Percentiles rank a stretch among this genome's conserved stretches.
Evolutionary conservation across 2,329 filamentous ascomycete genomes (phyloP).

Genomic region (Sporothrix sp.): DNA sequence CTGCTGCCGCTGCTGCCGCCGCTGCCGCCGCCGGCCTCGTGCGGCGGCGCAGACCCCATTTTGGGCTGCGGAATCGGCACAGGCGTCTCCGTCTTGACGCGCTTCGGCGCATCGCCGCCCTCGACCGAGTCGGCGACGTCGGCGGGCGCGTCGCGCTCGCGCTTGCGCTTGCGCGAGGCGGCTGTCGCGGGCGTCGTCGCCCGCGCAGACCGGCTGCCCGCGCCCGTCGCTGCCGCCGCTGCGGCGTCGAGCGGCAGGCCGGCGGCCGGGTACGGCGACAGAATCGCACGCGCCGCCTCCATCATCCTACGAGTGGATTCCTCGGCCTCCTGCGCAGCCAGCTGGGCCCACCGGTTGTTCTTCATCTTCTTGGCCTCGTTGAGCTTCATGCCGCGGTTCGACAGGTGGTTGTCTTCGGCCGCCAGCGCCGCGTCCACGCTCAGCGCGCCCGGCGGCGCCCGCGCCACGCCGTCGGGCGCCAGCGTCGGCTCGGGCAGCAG

Average conservation of each 20-base stretch:
- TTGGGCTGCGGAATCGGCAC: slow-evolving; percentile 27
- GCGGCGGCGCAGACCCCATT: slow-evolving; percentile 16
- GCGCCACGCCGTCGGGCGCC: slow-evolving; percentile 40
- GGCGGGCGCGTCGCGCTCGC: slow-evolving; percentile 25
- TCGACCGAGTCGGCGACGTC: slow-evolving; percentile 15
- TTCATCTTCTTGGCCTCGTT: slow-evolving; percentile 71
- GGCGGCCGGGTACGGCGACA: slow-evolving; percentile 16
- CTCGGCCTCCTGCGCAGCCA: slow-evolving; percentile 51
- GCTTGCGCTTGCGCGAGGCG: slow-evolving; percentile 25
- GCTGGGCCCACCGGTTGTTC: slow-evolving; percentile 49
- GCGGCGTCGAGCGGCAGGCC: no score
- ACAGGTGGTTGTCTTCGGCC: slow-evolving; percentile 52
- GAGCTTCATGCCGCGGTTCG: slow-evolving; percentile 66
- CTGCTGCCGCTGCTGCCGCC: not conserved
- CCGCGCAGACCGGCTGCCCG: not conserved
- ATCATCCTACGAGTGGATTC: slow-evolving; percentile 27
- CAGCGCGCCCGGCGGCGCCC: slow-evolving; percentile 50
- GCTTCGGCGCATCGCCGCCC: slow-evolving; percentile 22
- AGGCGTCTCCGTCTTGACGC: slow-evolving; percentile 30
- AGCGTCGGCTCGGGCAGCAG: slow-evolving; percentile 32
- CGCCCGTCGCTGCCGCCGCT: not conserved
- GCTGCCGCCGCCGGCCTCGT: slow-evolving; percentile 9
- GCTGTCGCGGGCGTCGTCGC: slow-evolving; percentile 1
- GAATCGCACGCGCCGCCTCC: slow-evolving; percentile 23
- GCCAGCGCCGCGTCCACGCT: slow-evolving; percentile 44